A percentile compares a stretch with the other conserved stretches of the same genome.
These are phyloP conservation scores for Pseudonectria foliicola DNA, from an alignment of 2,329 filamentous ascomycete genomes.

Conservation along the genomic window DNA sequence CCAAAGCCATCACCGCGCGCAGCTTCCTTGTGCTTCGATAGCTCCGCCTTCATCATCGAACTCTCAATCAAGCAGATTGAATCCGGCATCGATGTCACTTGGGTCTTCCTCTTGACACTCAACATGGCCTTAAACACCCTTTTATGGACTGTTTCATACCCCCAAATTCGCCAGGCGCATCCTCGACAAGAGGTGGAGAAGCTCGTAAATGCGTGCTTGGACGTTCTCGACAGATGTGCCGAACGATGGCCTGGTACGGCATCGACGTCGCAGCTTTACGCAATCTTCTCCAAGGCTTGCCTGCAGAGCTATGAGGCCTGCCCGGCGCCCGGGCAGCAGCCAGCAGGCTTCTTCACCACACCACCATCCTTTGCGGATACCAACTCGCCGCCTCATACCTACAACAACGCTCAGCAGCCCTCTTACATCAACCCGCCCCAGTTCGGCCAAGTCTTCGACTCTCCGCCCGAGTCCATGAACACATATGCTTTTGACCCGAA, in stretches of 20 bases:
- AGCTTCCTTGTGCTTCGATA: slow-evolving; percentile 75
- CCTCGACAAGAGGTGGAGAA: slow-evolving; percentile 67
- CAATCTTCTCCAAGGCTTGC: slow-evolving; percentile 77
- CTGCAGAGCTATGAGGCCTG: slow-evolving; percentile 75
- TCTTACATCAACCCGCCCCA: slow-evolving; percentile 43
- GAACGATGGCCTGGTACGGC: slow-evolving; percentile 88
- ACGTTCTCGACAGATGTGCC: slow-evolving; percentile 71
- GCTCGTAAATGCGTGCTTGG: slow-evolving; percentile 66
- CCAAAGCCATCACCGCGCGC: slow-evolving; percentile 75
- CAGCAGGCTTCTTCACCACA: slow-evolving; percentile 27
- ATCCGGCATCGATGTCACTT: slow-evolving; percentile 73
- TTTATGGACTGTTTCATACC: slow-evolving; percentile 85
- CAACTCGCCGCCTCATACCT: slow-evolving; percentile 26
- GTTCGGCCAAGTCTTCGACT: slow-evolving; percentile 53
- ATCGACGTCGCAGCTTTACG: slow-evolving; percentile 77
- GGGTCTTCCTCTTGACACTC: slow-evolving; percentile 83
- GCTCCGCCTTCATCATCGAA: slow-evolving; percentile 72
- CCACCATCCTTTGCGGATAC: slow-evolving; percentile 26
- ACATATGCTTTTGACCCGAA: slow-evolving; percentile 37
- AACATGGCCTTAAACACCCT: slow-evolving; percentile 91
- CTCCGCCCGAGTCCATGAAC: slow-evolving; percentile 46
- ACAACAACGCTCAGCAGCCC: slow-evolving; percentile 25
- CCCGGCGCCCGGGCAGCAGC: slow-evolving; percentile 15
- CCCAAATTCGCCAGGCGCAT: slow-evolving; percentile 69
- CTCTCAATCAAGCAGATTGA: slow-evolving; percentile 76